Percentiles rank a stretch among this genome's conserved stretches.
Evolutionary conservation across 208 protist genomes (phyloP).

Genomic region (Trichomonas tenax): DNA sequence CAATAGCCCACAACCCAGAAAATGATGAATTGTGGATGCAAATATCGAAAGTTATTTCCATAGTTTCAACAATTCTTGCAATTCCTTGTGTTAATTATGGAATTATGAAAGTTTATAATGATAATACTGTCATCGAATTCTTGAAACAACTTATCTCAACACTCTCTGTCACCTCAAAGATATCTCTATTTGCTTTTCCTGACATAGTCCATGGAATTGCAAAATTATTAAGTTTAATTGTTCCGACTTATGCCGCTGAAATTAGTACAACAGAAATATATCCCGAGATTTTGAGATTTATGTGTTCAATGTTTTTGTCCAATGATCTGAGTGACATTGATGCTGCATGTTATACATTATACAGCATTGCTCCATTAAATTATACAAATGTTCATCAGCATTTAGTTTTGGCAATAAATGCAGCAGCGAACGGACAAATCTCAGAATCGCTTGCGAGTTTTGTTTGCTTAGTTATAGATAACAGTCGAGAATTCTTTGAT

Average conservation of each 20-base stretch:
- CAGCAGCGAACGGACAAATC: background rate
- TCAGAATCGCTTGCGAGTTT: background rate
- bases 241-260: background rate
- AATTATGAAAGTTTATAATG: background rate
- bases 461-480: background rate
- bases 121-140: background rate
- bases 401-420: background rate
- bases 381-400: background rate
- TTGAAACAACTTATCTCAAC: background rate
- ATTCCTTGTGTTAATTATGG: background rate
- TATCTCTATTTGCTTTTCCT: background rate
- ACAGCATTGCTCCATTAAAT: background rate
- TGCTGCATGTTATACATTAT: background rate
- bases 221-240: background rate
- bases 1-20: background rate
- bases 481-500: background rate
- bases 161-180: background rate
- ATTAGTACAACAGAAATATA: background rate
- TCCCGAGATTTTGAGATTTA: background rate
- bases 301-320: background rate
- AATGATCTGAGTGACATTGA: background rate
- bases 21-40: background rate
- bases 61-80: background rate
- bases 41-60: background rate
- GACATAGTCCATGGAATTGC: background rate